These are phyloP conservation scores for Heterobasidion parviporum DNA, from an alignment of 1,284 basidiomycete genomes.

Conservation along the genomic window DNA sequence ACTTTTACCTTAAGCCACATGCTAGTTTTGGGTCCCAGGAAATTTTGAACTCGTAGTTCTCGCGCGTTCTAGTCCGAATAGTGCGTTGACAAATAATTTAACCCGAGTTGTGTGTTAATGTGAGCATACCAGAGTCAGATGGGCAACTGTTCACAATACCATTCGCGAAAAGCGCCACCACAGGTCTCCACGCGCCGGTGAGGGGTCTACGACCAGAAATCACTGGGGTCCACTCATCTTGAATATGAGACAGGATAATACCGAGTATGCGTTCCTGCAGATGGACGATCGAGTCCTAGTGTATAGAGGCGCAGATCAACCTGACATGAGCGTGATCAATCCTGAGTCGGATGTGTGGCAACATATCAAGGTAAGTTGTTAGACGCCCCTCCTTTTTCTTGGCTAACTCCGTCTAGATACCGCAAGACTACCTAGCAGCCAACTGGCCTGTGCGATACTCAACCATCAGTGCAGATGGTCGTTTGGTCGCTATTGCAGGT, in stretches of 20 bases:
- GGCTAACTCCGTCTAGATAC: conserved; percentile 47
- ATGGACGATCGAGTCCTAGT: conserved; percentile 91
- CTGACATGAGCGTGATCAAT: conserved; percentile 96
- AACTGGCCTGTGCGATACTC: conserved; percentile 97
- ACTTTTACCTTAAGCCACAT: not conserved
- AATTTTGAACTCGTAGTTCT: conserved; percentile 82
- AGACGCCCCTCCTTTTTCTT: not conserved
- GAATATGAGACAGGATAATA: conserved; percentile 62
- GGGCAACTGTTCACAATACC: conserved; percentile 81
- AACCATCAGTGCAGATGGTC: conserved; percentile 85
- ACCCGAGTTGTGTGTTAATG: not conserved
- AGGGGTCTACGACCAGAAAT: conserved; percentile 12
- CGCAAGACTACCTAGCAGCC: conserved; percentile 77
- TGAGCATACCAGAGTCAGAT: conserved; percentile 35
- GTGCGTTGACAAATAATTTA: conserved; percentile 26
- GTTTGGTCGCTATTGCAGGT: conserved; percentile 91
- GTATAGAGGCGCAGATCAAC: conserved; percentile 96
- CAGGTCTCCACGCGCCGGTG: conserved; percentile 87
- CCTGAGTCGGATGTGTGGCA: conserved; percentile 99
- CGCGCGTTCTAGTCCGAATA: conserved; percentile 37
- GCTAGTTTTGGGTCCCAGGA: conserved; percentile 84
- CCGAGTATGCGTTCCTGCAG: conserved; percentile 90
- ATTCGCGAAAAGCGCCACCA: conserved; percentile 92
- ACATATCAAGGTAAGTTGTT: conserved; percentile 67
- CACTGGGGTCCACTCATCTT: not conserved